Percentiles rank a stretch among this genome's conserved stretches.
phyloP scores from a whole-genome alignment of 225 moss, liverwort and hornwort genomes.

The Climacium dendroides region DNA sequence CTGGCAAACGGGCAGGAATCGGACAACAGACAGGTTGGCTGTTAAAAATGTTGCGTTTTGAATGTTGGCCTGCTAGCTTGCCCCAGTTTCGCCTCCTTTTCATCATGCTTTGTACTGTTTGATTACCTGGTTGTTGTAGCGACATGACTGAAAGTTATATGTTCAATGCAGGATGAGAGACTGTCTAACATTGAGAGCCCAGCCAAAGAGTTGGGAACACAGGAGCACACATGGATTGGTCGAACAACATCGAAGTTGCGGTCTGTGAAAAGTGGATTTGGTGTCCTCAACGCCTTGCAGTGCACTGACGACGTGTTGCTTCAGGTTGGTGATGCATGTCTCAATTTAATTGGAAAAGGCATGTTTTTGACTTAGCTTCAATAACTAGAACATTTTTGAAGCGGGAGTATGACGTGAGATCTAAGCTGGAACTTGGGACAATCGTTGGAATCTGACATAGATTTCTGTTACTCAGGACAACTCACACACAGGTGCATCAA shows the following conservation, averaged over 20 bases:
- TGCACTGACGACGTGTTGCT: conserved; percentile 4
- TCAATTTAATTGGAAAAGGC: background rate
- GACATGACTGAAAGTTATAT: background rate
- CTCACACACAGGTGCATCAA: background rate
- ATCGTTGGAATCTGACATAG: background rate
- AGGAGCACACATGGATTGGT: conserved; percentile 25
- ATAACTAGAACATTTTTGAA: background rate
- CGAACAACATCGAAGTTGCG: conserved; percentile 37
- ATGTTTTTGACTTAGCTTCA: background rate
- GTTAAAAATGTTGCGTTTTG: background rate
- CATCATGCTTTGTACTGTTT: background rate
- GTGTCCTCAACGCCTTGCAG: conserved; percentile 25
- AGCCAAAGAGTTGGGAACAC: conserved; percentile 21
- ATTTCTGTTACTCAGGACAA: conserved; percentile 7
- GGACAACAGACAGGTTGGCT: conserved; percentile 23
- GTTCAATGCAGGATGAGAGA: conserved; percentile 22
- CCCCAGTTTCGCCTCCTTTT: background rate
- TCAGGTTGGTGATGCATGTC: conserved; percentile 17
- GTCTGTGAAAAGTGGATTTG: conserved; percentile 27
- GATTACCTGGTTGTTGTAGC: background rate
- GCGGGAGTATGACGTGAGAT: background rate
- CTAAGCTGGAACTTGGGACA: background rate
- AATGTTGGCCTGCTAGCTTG: background rate
- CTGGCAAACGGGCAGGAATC: conserved; percentile 3
- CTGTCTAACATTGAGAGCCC: background rate